phyloP scores from a whole-genome alignment of 2,329 filamentous ascomycete genomes.

The Echinosphaeria canescens region DNA sequence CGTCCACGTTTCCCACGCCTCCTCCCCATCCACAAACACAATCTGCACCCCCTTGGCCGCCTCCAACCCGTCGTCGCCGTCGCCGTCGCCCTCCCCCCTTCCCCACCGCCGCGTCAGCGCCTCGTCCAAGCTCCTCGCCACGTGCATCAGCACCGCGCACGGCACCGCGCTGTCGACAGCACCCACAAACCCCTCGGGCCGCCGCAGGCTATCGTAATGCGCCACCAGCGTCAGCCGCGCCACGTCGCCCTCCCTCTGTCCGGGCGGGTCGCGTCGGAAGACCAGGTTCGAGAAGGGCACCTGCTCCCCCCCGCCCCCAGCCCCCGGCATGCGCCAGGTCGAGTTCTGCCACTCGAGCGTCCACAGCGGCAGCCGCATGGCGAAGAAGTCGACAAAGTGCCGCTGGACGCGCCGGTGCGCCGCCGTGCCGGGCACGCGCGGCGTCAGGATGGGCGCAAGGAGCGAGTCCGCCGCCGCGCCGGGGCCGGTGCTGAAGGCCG shows the following conservation, averaged over 20 bases:
- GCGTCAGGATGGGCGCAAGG: slow-evolving; percentile 67
- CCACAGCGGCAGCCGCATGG: slow-evolving; percentile 55
- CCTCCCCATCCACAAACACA: slow-evolving; percentile 61
- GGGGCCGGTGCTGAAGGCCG: too few species aligned
- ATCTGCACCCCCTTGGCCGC: slow-evolving; percentile 62
- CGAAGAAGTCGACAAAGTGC: slow-evolving; percentile 75
- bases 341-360: slow-evolving; percentile 70
- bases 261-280: slow-evolving; percentile 58
- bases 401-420: slow-evolving; percentile 51
- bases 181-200: slow-evolving; percentile 57
- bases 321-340: too few species aligned
- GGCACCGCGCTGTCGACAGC: slow-evolving; percentile 71
- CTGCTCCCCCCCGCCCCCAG: slow-evolving; percentile 11
- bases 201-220: slow-evolving; percentile 63
- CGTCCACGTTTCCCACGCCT: slow-evolving; percentile 56
- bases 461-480: too few species aligned
- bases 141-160: slow-evolving; percentile 68
- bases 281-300: slow-evolving; percentile 63
- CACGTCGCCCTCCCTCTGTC: slow-evolving; percentile 45
- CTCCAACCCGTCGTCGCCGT: slow-evolving; percentile 22
- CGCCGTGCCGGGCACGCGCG: slow-evolving; percentile 72
- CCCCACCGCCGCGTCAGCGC: slow-evolving; percentile 57
- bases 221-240: slow-evolving; percentile 59
- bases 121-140: slow-evolving; percentile 46
- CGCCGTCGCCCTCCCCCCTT: slow-evolving; percentile 36